Evolutionary conservation across 1,139 yeast species (phyloP).

Genomic region (Meyerozyma athensensis): DNA sequence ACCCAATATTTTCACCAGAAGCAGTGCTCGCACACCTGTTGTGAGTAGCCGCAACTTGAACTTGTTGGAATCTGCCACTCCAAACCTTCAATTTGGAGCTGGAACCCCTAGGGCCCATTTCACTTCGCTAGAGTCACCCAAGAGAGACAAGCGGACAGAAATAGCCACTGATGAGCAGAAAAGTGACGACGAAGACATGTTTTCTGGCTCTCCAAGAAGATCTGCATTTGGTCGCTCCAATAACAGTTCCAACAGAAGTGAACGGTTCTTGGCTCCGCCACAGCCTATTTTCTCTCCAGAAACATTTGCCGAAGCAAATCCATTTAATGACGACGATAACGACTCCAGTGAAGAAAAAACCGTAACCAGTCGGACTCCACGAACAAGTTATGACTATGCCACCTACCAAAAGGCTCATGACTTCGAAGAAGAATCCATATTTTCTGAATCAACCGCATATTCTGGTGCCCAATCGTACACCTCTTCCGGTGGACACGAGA

Average conservation of each 20-base stretch:
- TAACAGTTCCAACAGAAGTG: slow-evolving; percentile 36
- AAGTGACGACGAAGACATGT: slow-evolving; percentile 26
- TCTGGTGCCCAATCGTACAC: slow-evolving; percentile 27
- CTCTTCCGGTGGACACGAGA: slow-evolving; percentile 18
- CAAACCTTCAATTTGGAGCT: slow-evolving; percentile 13
- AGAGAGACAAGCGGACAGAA: slow-evolving; percentile 47
- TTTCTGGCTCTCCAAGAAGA: slow-evolving; percentile 33
- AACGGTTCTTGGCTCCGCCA: slow-evolving; percentile 55
- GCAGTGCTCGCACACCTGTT: slow-evolving; percentile 44
- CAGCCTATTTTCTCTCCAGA: slow-evolving; percentile 62
- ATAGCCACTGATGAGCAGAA: slow-evolving; percentile 44
- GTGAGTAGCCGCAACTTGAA: slow-evolving; percentile 2
- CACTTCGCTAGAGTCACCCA: slow-evolving; percentile 64
- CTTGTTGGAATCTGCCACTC: slow-evolving; percentile 17
- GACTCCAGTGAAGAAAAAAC: slow-evolving; percentile 7
- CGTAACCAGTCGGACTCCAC: slow-evolving; percentile 6
- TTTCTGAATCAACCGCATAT: slow-evolving; percentile 38
- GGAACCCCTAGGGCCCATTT: slow-evolving; percentile 50
- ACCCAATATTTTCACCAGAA: slow-evolving; percentile 41
- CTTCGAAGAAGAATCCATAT: slow-evolving; percentile 30
- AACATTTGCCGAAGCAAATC: slow-evolving; percentile 57
- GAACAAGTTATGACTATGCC: slow-evolving; percentile 30
- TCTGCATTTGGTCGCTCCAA: slow-evolving; percentile 23
- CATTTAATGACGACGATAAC: slow-evolving; percentile 16
- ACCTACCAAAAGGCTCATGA: slow-evolving; percentile 36